Percentiles rank a stretch among this genome's conserved stretches.
Evolutionary conservation across 768 basidiomycete genomes (phyloP).

Genomic region (Exidia glandulosa): DNA sequence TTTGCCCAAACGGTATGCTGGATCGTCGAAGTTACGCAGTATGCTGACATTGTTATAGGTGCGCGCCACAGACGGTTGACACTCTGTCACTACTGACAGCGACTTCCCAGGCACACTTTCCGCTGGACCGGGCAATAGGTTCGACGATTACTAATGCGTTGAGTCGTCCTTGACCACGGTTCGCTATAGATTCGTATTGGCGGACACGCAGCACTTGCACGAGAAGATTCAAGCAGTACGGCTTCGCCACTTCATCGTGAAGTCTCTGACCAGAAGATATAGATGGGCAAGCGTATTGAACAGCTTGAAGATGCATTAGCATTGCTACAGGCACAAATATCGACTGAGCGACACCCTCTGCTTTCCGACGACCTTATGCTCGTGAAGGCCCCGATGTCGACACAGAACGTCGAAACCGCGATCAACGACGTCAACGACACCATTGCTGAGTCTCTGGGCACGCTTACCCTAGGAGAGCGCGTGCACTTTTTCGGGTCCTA

Average conservation of each 20-base stretch:
- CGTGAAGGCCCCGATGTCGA: constrained; percentile 44
- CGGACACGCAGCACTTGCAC: background rate
- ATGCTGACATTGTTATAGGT: background rate
- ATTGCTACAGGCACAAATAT: constrained; percentile 36
- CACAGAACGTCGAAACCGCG: background rate
- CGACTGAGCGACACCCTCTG: constrained; percentile 49
- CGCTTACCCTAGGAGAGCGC: background rate
- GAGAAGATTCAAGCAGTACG: background rate
- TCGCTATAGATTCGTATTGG: background rate
- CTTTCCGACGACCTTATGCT: constrained; percentile 61
- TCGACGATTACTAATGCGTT: background rate
- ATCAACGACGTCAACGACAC: background rate
- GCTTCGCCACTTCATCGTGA: background rate
- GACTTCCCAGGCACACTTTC: background rate
- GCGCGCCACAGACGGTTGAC: background rate
- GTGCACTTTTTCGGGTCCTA: background rate
- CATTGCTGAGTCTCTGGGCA: background rate
- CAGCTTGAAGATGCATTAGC: constrained; percentile 66
- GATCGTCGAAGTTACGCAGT: too few species aligned
- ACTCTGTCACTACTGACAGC: background rate
- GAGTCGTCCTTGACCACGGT: background rate
- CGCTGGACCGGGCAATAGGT: background rate
- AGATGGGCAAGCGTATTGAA: background rate
- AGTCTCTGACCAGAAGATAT: background rate
- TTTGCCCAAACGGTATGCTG: constrained; percentile 33